A percentile compares a stretch with the other conserved stretches of the same genome.
Conservation (phyloP, 768 basidiomycete genomes). For the Brasilioporus rufonigricans region DNA sequence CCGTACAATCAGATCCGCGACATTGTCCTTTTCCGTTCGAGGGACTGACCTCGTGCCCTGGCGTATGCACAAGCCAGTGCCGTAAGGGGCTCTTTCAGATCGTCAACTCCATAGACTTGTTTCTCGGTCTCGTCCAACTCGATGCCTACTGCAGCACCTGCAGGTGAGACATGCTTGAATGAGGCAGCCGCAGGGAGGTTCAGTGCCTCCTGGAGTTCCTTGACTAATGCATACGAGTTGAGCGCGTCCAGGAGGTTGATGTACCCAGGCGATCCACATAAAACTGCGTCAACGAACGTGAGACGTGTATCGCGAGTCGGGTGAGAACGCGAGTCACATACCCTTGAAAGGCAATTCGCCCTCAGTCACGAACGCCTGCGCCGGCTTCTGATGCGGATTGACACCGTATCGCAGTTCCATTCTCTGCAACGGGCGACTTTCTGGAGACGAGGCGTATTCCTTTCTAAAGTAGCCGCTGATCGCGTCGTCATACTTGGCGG, state of each 20-base stretch:
- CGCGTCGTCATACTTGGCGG: conserved; percentile 90
- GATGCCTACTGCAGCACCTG: conserved; percentile 92
- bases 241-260: conserved; percentile 98
- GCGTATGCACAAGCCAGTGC: conserved; percentile 92
- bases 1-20: conserved; percentile 1
- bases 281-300: conserved; percentile 45
- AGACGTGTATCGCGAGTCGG: not conserved
- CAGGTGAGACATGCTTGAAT: conserved; percentile 99
- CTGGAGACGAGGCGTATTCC: conserved; percentile 88
- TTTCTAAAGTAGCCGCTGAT: conserved; percentile 97
- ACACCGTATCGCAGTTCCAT: conserved; percentile 91
- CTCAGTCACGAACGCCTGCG: conserved; percentile 89
- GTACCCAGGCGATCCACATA: conserved; percentile 94
- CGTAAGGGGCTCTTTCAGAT: conserved; percentile 86
- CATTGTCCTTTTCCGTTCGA: not conserved
- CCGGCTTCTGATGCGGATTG: conserved; percentile 98
- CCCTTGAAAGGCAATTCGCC: conserved; percentile 95
- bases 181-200: conserved; percentile 93
- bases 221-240: conserved; percentile 95
- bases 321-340: conserved; percentile 23
- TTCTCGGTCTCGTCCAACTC: conserved; percentile 82
- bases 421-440: conserved; percentile 75
- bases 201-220: conserved; percentile 86
- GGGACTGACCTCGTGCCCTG: conserved; percentile 76
- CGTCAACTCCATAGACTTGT: conserved; percentile 94